Percentiles rank a stretch among this genome's conserved stretches.
Conservation (phyloP, 768 basidiomycete species). For the Russula griseocarnosa region DNA sequence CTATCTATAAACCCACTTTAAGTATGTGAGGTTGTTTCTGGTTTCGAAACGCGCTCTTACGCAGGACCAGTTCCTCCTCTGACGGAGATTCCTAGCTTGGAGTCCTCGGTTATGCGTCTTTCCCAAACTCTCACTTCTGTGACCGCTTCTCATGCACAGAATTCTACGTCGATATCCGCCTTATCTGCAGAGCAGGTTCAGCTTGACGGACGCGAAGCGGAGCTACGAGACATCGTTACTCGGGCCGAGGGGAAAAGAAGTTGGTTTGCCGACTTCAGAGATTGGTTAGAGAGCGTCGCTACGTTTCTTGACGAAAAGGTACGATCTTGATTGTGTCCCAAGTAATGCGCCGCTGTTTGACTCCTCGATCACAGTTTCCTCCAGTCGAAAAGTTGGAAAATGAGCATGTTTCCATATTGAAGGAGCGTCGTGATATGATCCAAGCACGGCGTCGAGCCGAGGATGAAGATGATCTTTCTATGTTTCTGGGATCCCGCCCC, state of each 20-base stretch:
- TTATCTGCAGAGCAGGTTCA: conserved; percentile 61
- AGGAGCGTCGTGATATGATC: conserved; percentile 70
- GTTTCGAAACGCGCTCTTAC: conserved; percentile 21
- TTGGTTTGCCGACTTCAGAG: conserved; percentile 75
- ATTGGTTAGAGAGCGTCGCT: conserved; percentile 79
- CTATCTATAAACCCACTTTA: conserved; percentile 63
- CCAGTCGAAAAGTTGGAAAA: conserved; percentile 72
- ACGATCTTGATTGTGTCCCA: conserved; percentile 14
- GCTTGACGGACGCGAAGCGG: conserved; percentile 62
- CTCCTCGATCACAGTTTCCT: conserved; percentile 55
- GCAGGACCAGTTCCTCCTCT: conserved; percentile 55
- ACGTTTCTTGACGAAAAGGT: conserved; percentile 90
- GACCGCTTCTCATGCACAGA: conserved; percentile 62
- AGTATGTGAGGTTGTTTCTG: conserved; percentile 47
- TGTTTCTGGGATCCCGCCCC: conserved; percentile 57
- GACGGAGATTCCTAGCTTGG: conserved; percentile 61
- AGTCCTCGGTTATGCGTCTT: conserved; percentile 56
- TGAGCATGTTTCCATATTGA: conserved; percentile 66
- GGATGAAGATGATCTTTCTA: conserved; percentile 73
- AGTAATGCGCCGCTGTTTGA: conserved; percentile 16
- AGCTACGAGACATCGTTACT: conserved; percentile 70
- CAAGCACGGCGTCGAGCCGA: conserved; percentile 64
- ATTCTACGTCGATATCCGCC: conserved; percentile 52
- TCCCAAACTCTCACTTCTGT: conserved; percentile 56
- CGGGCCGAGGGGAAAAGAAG: conserved; percentile 72